Evolutionary conservation across 495 filamentous ascomycete genomes (phyloP).

Genomic region (Penicillium coffeae): DNA sequence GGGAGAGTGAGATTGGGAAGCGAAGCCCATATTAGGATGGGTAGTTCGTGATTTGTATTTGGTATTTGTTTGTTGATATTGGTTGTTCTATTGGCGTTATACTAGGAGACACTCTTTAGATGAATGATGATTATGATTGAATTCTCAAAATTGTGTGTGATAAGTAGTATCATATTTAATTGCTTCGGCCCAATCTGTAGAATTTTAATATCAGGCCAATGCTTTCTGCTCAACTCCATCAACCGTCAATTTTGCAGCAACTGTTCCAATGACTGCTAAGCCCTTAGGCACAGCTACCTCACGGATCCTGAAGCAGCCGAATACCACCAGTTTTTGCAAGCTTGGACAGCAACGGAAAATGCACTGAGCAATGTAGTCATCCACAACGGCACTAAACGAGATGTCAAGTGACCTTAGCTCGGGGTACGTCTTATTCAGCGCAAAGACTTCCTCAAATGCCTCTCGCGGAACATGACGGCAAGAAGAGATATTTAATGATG

Average conservation of each 20-base stretch:
- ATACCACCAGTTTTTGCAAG: constrained; percentile 69
- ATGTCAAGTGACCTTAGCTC: constrained; percentile 67
- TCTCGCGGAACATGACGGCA: constrained; percentile 71
- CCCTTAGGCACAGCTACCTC: constrained; percentile 67
- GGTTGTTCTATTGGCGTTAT: not conserved
- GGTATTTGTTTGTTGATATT: not conserved
- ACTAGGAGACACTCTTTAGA: not conserved
- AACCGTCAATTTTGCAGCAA: constrained; percentile 39
- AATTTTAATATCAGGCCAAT: constrained; percentile 5
- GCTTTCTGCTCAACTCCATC: constrained; percentile 38
- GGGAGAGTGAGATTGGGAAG: constrained; percentile 95
- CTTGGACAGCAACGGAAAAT: constrained; percentile 74
- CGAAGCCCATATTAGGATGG: constrained; percentile 47
- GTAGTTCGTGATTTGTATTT: not conserved
- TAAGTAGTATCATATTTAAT: not conserved
- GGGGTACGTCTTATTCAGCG: constrained; percentile 55
- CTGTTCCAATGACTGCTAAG: constrained; percentile 67
- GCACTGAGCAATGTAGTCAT: constrained; percentile 66
- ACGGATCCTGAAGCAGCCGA: constrained; percentile 75
- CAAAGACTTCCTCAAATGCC: constrained; percentile 70
- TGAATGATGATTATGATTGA: not conserved
- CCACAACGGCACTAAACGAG: constrained; percentile 69
- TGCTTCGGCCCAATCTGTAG: not conserved
- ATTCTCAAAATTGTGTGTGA: not conserved
- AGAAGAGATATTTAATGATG: constrained; percentile 65